These are phyloP conservation scores for Metarhizium robertsii DNA, from an alignment of 2,329 filamentous ascomycete genomes.

Conservation along the genomic window DNA sequence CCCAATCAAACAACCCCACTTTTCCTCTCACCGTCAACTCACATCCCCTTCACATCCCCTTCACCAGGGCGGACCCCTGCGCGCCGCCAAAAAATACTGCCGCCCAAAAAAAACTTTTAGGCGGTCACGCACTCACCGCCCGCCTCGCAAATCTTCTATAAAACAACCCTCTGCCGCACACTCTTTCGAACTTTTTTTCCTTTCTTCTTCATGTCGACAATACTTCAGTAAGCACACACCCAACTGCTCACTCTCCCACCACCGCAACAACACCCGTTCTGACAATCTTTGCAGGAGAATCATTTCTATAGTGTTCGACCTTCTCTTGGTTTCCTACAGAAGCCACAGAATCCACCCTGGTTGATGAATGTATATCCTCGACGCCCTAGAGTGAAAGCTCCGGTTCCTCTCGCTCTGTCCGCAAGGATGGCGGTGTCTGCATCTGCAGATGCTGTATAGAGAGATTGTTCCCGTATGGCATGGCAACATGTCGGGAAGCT, in stretches of 20 bases:
- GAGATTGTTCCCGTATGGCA: constrained; percentile 42
- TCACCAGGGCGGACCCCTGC: background rate
- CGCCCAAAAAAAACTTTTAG: constrained; percentile 11
- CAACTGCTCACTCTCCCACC: constrained; percentile 11
- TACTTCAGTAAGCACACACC: constrained; percentile 43
- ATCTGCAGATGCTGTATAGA: constrained; percentile 54
- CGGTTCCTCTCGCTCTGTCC: constrained; percentile 49
- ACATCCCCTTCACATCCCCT: background rate
- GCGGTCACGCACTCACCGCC: constrained; percentile 6
- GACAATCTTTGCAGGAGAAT: constrained; percentile 52
- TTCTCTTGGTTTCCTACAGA: constrained; percentile 83
- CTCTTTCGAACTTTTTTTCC: constrained; percentile 29
- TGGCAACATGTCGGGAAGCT: constrained; percentile 8
- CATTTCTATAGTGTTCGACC: constrained; percentile 97
- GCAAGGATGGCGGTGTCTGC: constrained; percentile 47
- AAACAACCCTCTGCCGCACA: constrained; percentile 20
- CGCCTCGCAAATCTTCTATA: constrained; percentile 25
- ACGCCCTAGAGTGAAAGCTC: constrained; percentile 77
- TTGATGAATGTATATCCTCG: constrained; percentile 87
- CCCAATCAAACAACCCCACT: too few species aligned
- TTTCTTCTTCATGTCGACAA: constrained; percentile 53
- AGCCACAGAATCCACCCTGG: constrained; percentile 94
- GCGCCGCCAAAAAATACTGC: background rate
- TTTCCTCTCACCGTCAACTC: background rate
- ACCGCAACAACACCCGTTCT: constrained; percentile 8